Evolutionary conservation across 2,329 filamentous ascomycete genomes (phyloP), one percentile per base, ranked within the genome.

Genomic region (Fusarium xylarioides): DNA sequence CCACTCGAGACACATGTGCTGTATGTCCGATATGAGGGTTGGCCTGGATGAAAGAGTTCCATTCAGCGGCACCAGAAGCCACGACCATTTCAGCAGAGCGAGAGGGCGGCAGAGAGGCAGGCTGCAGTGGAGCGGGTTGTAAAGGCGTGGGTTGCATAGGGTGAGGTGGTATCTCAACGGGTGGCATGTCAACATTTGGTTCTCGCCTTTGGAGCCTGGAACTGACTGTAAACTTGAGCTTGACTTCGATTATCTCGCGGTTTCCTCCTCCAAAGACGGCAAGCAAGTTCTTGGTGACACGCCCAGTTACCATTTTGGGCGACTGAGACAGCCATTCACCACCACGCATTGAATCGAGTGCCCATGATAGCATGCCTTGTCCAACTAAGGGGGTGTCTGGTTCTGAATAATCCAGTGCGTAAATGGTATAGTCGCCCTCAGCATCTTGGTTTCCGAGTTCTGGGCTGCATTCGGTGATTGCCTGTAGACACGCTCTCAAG

Each of bases 361-460:
- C 90, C 89, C 93, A 92, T 42, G 96, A 98, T 26, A 99, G 86
- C 91, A 98, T 94, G 59, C 97, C 96, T 82, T 99, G 95, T 28
- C 96, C 96, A 30, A 98, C 95, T 63, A 98, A 87, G 59, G 97
- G 96, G 23, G 92, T 94, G 79, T 98, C 95, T 73, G 93, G 93
- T 83, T 99, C 96, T 18, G 96, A 98, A 82, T 95, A 98, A 82
- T 99, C 96, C 84, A 94, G 94, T 35, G 95, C 95, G 83, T 99
- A 99, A 63, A 99, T 91, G n/a, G 95, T 96, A 83, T 96, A 99
- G 83, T 99, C 95, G 82, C 89, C 84, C 83, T 99, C 95, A 82
- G 89, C 84, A 84, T 83, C 92, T 80, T 85, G 92, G 86, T 79
- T 89, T 14, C 78, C 77, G 50, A 99, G 88, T 83, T 99, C 96